phyloP scores from a whole-genome alignment of 2,329 filamentous ascomycete genomes.

The Nigrospora sphaerica region DNA sequence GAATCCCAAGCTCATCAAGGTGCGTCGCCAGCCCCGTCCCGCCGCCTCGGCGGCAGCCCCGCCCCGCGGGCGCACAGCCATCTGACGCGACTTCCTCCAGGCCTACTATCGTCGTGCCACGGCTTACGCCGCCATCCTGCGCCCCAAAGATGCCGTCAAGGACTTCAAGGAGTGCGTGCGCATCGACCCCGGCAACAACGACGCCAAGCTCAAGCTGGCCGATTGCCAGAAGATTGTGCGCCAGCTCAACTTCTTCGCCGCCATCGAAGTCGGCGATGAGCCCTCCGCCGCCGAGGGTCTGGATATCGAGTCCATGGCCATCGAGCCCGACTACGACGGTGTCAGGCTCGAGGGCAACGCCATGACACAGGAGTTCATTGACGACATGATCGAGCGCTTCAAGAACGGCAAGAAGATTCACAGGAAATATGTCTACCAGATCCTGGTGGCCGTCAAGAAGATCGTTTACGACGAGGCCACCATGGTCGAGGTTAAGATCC shows the following conservation, averaged over 20 bases:
- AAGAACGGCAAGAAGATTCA: slow-evolving; percentile 93
- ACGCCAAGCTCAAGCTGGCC: slow-evolving; percentile 81
- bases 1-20: slow-evolving; percentile 84
- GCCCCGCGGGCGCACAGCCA: background rate
- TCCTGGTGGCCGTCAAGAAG: slow-evolving; percentile 82
- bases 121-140: slow-evolving; percentile 84
- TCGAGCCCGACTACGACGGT: slow-evolving; percentile 84
- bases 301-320: slow-evolving; percentile 75
- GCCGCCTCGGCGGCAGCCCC: too few relatives aligned
- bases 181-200: slow-evolving; percentile 81
- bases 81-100: slow-evolving; percentile 32
- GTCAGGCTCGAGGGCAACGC: slow-evolving; percentile 59
- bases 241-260: slow-evolving; percentile 84
- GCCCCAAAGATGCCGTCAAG: slow-evolving; percentile 77
- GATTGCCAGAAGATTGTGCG: slow-evolving; percentile 95
- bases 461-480: slow-evolving; percentile 89
- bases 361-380: slow-evolving; percentile 96
- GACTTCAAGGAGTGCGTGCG: slow-evolving; percentile 90
- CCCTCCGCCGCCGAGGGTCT: slow-evolving; percentile 88
- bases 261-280: slow-evolving; percentile 88
- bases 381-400: slow-evolving; percentile 95
- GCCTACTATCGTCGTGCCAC: slow-evolving; percentile 92
- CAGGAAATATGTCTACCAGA: slow-evolving; percentile 96
- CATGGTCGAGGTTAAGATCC: slow-evolving; percentile 89
- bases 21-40: slow-evolving; percentile 26